Base-by-base conservation (phyloP, 352 stramenopile species). In the Pythium pyrilobum region DNA sequence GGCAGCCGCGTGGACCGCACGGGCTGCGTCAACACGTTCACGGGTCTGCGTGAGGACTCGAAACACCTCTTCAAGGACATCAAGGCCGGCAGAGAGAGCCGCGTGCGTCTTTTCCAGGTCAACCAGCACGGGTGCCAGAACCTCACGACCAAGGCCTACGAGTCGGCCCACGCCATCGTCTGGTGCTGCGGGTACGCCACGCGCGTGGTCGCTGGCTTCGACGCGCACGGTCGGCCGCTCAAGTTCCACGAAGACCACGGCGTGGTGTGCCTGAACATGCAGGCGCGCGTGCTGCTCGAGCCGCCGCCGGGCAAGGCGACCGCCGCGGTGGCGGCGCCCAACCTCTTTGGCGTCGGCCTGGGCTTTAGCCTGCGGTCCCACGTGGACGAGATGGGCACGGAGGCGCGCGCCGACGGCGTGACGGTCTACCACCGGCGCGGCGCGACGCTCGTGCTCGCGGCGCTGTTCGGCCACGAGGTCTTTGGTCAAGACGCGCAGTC, bases 341-440 rank as follows among this genome's bases (percentile, higher is more conserved):
- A 72, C 13, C 44, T 95, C 9, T 67, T 88, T 21, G 85, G 85
- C 12, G 62, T 90, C 16, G 87, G 85, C 20, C 51, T 95, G 12
- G 85, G 84, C 5, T 96, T 89, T 56, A 86, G 80, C 60, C 59
- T 96, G 18, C 74, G 73, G 37, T 80, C 82, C 37, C 59, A 71
- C 11, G 66, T 94, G 13, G 85, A 95, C 47, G 80, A 90, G 71
- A 92, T 90, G 83, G 80, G 66, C 20, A 71, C 23, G 4, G 74
- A 82, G 58, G 95, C 77, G 31, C 68, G 81, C 34, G 82, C 85
- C 2, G 84, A 96, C 39, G 84, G 84, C 7, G 77, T 94, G 23
- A 91, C 85, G 0, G 81, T 95, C n/a, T 96, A 96, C 54, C 81
- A 89, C 42, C 76, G 80, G 23, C 78, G 78, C n/a, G 80, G 82